Conservation (phyloP, 1,284 basidiomycete species). For the Austropuccinia psidii region DNA sequence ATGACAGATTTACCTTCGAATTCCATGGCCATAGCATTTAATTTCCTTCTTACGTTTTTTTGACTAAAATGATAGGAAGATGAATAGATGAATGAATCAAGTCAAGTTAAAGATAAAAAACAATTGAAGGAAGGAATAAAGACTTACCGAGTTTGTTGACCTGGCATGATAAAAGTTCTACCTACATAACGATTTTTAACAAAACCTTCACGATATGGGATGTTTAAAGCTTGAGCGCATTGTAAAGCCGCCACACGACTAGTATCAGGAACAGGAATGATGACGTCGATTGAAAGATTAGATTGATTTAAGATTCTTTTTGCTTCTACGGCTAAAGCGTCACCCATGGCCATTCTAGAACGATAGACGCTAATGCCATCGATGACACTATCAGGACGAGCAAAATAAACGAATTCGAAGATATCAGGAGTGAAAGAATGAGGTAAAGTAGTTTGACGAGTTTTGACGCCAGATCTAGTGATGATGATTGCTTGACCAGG, state of each 20-base stretch:
- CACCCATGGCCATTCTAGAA: conserved; percentile 98
- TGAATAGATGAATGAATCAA: conserved; percentile 10
- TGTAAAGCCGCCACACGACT: conserved; percentile 92
- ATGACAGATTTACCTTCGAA: conserved; percentile 87
- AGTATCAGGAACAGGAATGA: conserved; percentile 97
- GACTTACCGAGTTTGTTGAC: conserved; percentile 74
- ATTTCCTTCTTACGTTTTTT: conserved; percentile 90
- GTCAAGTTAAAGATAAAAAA: background rate
- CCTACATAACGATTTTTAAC: conserved; percentile 99
- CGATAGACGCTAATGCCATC: conserved; percentile 97
- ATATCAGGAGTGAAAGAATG: conserved; percentile 91
- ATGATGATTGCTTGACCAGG: conserved; percentile 93
- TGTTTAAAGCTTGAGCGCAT: conserved; percentile 75
- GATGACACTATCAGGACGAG: conserved; percentile 92
- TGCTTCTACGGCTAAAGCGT: conserved; percentile 82
- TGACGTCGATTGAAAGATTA: conserved; percentile 74
- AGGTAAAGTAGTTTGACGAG: conserved; percentile 63
- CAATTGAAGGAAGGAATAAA: background rate
- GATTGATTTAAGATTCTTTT: conserved; percentile 60
- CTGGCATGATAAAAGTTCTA: conserved; percentile 99
- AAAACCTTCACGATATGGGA: conserved; percentile 97
- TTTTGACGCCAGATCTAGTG: conserved; percentile 58
- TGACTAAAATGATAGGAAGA: conserved; percentile 53
- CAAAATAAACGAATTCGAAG: conserved; percentile 99
- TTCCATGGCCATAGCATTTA: conserved; percentile 99